These are phyloP conservation scores for Nepenthes gracilis DNA, from an alignment of 148 eudicot species.

Conservation along the genomic window DNA sequence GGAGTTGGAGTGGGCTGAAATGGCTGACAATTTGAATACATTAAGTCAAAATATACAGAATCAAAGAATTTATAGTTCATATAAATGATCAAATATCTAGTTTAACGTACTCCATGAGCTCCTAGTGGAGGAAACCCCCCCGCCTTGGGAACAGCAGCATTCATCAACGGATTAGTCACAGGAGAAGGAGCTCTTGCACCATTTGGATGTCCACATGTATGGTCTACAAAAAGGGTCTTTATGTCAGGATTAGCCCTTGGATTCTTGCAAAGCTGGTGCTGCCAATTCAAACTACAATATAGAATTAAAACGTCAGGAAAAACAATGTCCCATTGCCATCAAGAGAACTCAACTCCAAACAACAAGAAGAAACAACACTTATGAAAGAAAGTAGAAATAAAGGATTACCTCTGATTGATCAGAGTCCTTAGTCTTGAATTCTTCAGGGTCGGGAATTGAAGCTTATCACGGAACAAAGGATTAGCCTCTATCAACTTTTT, in stretches of 20 bases:
- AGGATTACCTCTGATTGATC: conserved; percentile 66
- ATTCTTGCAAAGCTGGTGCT: conserved; percentile 89
- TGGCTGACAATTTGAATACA: conserved; percentile 30
- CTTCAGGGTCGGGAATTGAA: conserved; percentile 63
- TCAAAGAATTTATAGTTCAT: neutral
- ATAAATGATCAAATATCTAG: neutral
- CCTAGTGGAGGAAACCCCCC: conserved; percentile 79
- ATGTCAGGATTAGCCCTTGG: conserved; percentile 89
- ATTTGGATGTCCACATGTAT: conserved; percentile 83
- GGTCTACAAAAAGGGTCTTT: conserved; percentile 88
- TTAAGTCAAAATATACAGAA: conserved; percentile 12
- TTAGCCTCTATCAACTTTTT: conserved; percentile 88
- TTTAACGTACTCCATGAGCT: conserved; percentile 72
- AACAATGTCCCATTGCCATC: too few relatives aligned
- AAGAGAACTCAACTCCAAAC: too few relatives aligned
- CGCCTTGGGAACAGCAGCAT: conserved; percentile 54
- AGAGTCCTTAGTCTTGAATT: conserved; percentile 71
- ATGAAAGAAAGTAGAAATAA: neutral
- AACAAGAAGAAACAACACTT: neutral
- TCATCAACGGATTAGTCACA: conserved; percentile 64
- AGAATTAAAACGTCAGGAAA: too few relatives aligned
- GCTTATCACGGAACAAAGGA: conserved; percentile 82
- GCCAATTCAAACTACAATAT: conserved; percentile 81
- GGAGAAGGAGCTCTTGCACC: conserved; percentile 85
- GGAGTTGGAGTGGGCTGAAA: conserved; percentile 59